Percentiles rank a stretch among this genome's conserved stretches.
Evolutionary conservation across 225 moss, liverwort and hornwort genomes (phyloP).

Genomic region (Rhytidiadelphus loreus): DNA sequence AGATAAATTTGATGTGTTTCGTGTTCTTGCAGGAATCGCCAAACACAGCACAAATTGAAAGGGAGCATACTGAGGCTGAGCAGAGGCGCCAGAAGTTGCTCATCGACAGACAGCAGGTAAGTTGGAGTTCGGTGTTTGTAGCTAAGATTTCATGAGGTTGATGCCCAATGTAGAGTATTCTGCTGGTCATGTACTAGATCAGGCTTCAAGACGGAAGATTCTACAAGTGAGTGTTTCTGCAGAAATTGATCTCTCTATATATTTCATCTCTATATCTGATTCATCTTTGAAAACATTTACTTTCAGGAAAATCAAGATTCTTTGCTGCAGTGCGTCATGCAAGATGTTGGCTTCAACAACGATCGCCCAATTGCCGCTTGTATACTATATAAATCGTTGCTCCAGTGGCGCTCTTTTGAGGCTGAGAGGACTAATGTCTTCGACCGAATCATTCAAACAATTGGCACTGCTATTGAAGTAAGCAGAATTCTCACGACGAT

Average conservation of each 20-base stretch:
- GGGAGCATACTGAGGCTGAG: conserved; percentile 71
- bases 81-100: conserved; percentile 81
- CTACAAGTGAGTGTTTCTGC: background rate
- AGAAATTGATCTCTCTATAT: background rate
- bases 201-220: background rate
- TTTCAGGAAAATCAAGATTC: conserved; percentile 93
- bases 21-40: conserved; percentile 37
- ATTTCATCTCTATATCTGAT: background rate
- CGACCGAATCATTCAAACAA: conserved; percentile 88
- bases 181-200: background rate
- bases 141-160: background rate
- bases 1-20: background rate
- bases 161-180: background rate
- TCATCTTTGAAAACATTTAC: background rate
- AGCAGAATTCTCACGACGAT: background rate
- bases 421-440: conserved; percentile 94
- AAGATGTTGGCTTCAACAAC: conserved; percentile 88
- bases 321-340: conserved; percentile 83
- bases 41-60: conserved; percentile 57
- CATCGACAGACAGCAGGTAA: conserved; percentile 84
- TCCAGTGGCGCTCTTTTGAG: conserved; percentile 94
- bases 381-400: conserved; percentile 82
- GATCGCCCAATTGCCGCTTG: conserved; percentile 87
- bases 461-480: conserved; percentile 86
- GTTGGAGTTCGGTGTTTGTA: background rate